Base-by-base conservation (phyloP, 148 eudicot genomes). In the Selenicereus undatus region DNA sequence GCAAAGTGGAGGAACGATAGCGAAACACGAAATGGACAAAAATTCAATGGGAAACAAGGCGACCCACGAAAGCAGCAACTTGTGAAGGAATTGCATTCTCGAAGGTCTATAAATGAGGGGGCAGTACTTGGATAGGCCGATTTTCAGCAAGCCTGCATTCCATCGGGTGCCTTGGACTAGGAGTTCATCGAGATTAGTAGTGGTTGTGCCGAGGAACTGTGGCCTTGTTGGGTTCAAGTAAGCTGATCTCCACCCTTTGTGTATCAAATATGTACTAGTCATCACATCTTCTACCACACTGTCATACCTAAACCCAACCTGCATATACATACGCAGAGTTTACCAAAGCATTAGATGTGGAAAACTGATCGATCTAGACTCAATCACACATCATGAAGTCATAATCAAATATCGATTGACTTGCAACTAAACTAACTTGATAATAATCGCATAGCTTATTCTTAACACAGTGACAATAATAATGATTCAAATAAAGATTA, bases 201-300 rank as follows among this genome's bases (percentile, higher is more conserved):
- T 83, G 20, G 83, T 80, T 2, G 80, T 36, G 10, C 98, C 98
- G 36, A 92, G 39, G 77, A 94, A 94, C 26, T 88, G 85, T 0
- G 96, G 87, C 68, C 85, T 83, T 75, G 65, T 1, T 8, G 98
- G 96, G 39, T 94, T 68, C 45, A 80, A 76, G 78, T 81, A 92
- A 26, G 90, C 92, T n/a, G 98, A 90, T 48, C 16, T 86, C 93
- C 93, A 92, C 11, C 98, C 98, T 71, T 85, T 79, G 71, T 84
- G 76, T 66, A 90, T 90, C 42, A 92, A 79, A 1, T 58, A 43
- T 5, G 84, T 73, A 0, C 91, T 87, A 14, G 98, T 94, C 76
- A 91, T 87, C 73, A 74, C 78, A 48, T 92, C 96, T 75, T 94
- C 98, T 22, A 73, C 85, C 48, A 92, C 83, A 12, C 89, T 73